Base-by-base conservation (phyloP, 1,284 basidiomycete species). In the Flammula alnicola region DNA sequence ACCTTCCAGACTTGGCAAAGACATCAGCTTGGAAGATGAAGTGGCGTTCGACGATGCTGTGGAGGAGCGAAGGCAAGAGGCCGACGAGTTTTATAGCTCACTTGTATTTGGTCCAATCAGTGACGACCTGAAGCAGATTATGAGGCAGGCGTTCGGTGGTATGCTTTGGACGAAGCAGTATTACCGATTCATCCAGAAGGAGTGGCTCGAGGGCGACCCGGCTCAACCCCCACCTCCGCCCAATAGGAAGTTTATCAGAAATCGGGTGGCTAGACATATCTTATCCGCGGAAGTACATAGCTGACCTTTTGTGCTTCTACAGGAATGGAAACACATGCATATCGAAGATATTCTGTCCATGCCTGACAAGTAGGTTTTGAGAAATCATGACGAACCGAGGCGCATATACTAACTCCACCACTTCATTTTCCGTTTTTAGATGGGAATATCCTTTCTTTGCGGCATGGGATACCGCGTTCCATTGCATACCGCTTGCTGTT, bases 111-210 rank as follows among this genome's bases (percentile, higher is more conserved):
- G 91, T 3, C 85, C 89, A 9, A 86, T 96, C 64, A 91, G 83
- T 57, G 94, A 97, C 54, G 96, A 99, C 71, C 76, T 98, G 65
- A 87, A 86, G 67, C 95, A 95, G 70, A 91, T 99, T 64, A 97
- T 95, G 93, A 80, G 96, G 52, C 96, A 98, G 70, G 96, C 95
- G n/a, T 74, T 98, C 27, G 87, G 86, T 17, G 96, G 96, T n/a
- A 98, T 99, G 96, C 74, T 99, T 46, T 98, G 96, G 95, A 95
- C 92, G 47, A 99, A 98, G 75, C 96, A 98, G 64, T 94, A 86
- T 72, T 99, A 98, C 74, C 83, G 91, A 67, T 98, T 96, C 71
- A 85, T 98, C 55, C 95, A 98, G 70, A 90, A 91, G 63, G 91
- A 97, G 57, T 99, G 96, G 96, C 80, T 96, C 49, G 83, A 92